Evolutionary conservation across 228 moss, liverwort and hornwort genomes (phyloP), one percentile per base, ranked within the genome.

Genomic region (Sphagnum magellanicum): DNA sequence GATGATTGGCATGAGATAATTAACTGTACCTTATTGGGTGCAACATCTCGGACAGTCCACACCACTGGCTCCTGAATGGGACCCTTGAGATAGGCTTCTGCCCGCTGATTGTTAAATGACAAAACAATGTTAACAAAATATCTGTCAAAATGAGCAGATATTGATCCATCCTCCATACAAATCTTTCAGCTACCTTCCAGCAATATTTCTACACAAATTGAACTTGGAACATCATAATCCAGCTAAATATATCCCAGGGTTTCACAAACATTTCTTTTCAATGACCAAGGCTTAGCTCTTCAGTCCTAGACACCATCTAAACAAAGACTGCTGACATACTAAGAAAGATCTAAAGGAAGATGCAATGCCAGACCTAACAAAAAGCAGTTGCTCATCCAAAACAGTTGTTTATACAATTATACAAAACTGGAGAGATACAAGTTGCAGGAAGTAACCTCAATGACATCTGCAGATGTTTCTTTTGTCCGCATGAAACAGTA

Each of bases 401-500:
- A 32, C 32, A 32, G 32, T 12, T 67, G 10, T 16, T 11, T 14
- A 49, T 15, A 52, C 48, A 50, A 7, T 32, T 32, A 32, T 32
- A 49, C 10, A 14, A 16, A 67, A 11, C 15, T 12, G 57, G 61
- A n/a, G 48, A 51, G 49, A 57, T 13, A 16, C 32, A 52, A 63
- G 32, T 32, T 32, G 32, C 32, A 32, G 32, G 32, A 32, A 32
- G 32, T 32, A 3, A 93, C 97, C 90, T 90, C 83, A 13, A 93
- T 73, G 46, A 98, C 87, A 73, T 92, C 94, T 63, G 66, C 71
- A 53, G 73, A 76, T 58, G 88, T 93, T 73, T 98, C 91, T 5
- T 76, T 78, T 6, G 97, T 83, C 68, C 90, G 77, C 93, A 91
- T 93, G 61, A 98, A 98, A 81, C 97, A 98, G 72, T 98, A 98